Evolutionary conservation across 208 protist genomes (phyloP), one percentile per base, ranked within the genome.

Genomic region (Crithidia acanthocephali): DNA sequence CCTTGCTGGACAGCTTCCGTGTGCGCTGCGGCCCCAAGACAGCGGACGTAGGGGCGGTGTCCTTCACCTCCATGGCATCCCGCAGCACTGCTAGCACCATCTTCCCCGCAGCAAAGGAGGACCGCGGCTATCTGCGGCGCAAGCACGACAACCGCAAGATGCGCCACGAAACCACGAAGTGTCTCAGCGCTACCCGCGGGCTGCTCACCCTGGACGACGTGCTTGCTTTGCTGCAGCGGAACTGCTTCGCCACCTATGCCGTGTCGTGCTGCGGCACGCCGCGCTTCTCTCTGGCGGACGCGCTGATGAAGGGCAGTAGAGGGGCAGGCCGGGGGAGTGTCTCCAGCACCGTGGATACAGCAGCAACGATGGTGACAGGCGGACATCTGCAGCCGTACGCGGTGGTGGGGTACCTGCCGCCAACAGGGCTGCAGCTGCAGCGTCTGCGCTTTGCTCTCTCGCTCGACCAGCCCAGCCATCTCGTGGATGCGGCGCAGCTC

Each of bases 211-310:
- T 84, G 5, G 76, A 90, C 11, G 79, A 85, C 44, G 61, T 94
- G 13, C 57, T 96, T 1, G 45, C 32, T 28, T 30, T 94, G 32
- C 48, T 93, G 40, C 64, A 84, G 32, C 74, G 72, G 23, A 86
- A 96, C 78, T 85, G 79, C 52, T 92, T 96, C 61, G 63, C 85
- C n/a, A 86, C 81, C 18, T 94, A 94, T 78, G 91, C 87, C 3
- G 74, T 96, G 22, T 85, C 91, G 6, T 92, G 84, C 52, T 94
- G 79, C 48, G 87, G 88, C 10, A 76, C 76, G 0, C 72, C 86
- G 2, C 86, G 83, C 37, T 93, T 87, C 44, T 89, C 85, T 9
- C 74, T 93, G 27, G 28, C 80, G 18, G 76, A 83, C 13, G 65
- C 80, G 5, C 35, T 93, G 5, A 64, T 82, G 30, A 56, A 66